Conservation (phyloP, 177 flowering plant species). For the Vitis hybrid region DNA sequence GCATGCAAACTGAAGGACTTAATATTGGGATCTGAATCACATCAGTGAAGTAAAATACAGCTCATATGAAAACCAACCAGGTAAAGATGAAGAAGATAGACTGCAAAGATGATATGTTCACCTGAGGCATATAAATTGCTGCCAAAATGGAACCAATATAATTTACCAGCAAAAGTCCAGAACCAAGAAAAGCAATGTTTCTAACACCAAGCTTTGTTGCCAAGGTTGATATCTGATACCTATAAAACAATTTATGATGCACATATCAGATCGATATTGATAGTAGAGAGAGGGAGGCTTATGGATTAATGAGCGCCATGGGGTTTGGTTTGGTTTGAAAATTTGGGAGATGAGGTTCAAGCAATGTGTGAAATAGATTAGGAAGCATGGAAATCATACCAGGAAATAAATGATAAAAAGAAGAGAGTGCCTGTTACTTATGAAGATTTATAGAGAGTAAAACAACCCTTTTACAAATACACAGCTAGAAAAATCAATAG, state of each 20-base stretch:
- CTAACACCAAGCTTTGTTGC: slow-evolving; percentile 98
- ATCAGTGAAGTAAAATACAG: too few species aligned
- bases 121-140: slow-evolving; percentile 90
- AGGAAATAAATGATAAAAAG: too few species aligned
- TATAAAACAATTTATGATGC: slow-evolving; percentile 15
- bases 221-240: slow-evolving; percentile 96
- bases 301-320: too few species aligned
- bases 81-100: not conserved
- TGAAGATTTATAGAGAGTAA: too few species aligned
- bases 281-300: not conserved
- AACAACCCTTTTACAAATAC: not conserved
- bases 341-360: too few species aligned
- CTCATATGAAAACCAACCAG: not conserved
- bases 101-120: slow-evolving; percentile 20
- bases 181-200: slow-evolving; percentile 89
- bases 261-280: slow-evolving; percentile 1
- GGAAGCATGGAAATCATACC: too few species aligned
- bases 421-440: too few species aligned
- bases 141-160: slow-evolving; percentile 75
- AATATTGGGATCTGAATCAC: not conserved
- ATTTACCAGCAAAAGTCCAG: slow-evolving; percentile 79
- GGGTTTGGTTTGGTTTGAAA: too few species aligned
- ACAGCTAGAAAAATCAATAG: slow-evolving; percentile 2
- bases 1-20: slow-evolving; percentile 4
- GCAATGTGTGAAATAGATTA: too few species aligned